phyloP scores from a whole-genome alignment of 2,329 filamentous ascomycete genomes.

The Corinectria fuckeliana region DNA sequence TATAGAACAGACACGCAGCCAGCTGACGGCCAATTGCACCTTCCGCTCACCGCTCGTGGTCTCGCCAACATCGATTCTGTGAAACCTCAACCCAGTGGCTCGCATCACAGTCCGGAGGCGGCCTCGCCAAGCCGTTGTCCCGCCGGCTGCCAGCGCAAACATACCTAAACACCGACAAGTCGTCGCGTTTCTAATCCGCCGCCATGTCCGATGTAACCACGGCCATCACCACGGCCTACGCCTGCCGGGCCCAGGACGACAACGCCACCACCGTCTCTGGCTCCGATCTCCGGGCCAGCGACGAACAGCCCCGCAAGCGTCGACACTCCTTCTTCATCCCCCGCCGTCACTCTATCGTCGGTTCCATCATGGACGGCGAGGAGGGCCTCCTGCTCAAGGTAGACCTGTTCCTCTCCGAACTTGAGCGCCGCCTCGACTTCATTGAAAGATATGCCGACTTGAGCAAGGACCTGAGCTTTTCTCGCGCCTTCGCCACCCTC shows the following conservation, averaged over 20 bases:
- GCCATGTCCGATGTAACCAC: slow-evolving; percentile 49
- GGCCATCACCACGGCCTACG: slow-evolving; percentile 47
- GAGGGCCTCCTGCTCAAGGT: slow-evolving; percentile 69
- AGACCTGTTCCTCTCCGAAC: slow-evolving; percentile 81
- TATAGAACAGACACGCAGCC: slow-evolving; percentile 1
- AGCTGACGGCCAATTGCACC: slow-evolving; percentile 35
- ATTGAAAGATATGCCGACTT: slow-evolving; percentile 87
- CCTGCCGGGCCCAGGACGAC: slow-evolving; percentile 43
- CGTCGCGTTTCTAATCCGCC: slow-evolving; percentile 18
- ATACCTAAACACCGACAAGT: slow-evolving; percentile 21
- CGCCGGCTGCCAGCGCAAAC: slow-evolving; percentile 14
- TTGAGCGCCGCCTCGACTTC: slow-evolving; percentile 86
- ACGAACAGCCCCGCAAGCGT: slow-evolving; percentile 44
- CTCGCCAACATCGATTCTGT: slow-evolving; percentile 25
- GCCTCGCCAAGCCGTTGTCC: slow-evolving; percentile 23
- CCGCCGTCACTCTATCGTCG: slow-evolving; percentile 64
- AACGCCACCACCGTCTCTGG: slow-evolving; percentile 50
- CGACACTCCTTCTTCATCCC: slow-evolving; percentile 65
- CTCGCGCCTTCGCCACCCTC: slow-evolving; percentile 83
- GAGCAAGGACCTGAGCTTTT: slow-evolving; percentile 82
- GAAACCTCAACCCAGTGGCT: slow-evolving; percentile 16
- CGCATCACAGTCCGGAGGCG: slow-evolving; percentile 21
- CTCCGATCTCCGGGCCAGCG: slow-evolving; percentile 43
- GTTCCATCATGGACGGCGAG: slow-evolving; percentile 67
- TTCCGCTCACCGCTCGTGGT: slow-evolving; percentile 30